Percentiles rank a stretch among this genome's conserved stretches.
Evolutionary conservation across 1,139 yeast species (phyloP).

Genomic region (Geotrichum fermentans): DNA sequence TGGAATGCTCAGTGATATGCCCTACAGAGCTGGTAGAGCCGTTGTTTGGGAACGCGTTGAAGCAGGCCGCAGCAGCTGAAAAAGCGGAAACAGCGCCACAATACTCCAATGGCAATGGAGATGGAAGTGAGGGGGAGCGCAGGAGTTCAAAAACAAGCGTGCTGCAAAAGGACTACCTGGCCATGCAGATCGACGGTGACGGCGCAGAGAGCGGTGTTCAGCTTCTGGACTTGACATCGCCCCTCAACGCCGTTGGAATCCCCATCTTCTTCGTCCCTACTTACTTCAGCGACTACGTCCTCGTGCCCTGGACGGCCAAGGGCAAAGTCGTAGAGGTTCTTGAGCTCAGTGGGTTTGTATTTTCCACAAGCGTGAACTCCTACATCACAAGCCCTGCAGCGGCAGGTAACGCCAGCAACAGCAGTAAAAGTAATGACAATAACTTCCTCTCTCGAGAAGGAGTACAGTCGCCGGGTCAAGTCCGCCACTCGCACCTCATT

Average conservation of each 20-base stretch:
- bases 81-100: too few species aligned
- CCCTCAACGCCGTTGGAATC: constrained; percentile 54
- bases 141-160: constrained; percentile 35
- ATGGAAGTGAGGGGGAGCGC: too few species aligned
- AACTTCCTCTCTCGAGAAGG: background rate
- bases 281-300: constrained; percentile 63
- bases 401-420: too few species aligned
- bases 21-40: constrained; percentile 40
- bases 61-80: too few species aligned
- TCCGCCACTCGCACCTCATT: too few species aligned
- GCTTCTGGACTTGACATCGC: constrained; percentile 56
- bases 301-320: constrained; percentile 48
- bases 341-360: constrained; percentile 43
- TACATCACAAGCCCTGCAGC: constrained; percentile 20
- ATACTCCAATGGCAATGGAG: too few species aligned
- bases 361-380: constrained; percentile 40
- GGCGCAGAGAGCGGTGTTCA: constrained; percentile 53
- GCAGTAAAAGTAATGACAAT: background rate
- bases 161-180: constrained; percentile 47
- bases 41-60: constrained; percentile 42
- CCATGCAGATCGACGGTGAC: constrained; percentile 58
- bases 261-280: constrained; percentile 61
- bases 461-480: too few species aligned
- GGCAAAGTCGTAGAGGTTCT: constrained; percentile 46
- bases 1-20: constrained; percentile 54